These are phyloP conservation scores for Thermomucor indicae-seudaticae DNA, from an alignment of 371 early-diverging fungal species.

Conservation along the genomic window DNA sequence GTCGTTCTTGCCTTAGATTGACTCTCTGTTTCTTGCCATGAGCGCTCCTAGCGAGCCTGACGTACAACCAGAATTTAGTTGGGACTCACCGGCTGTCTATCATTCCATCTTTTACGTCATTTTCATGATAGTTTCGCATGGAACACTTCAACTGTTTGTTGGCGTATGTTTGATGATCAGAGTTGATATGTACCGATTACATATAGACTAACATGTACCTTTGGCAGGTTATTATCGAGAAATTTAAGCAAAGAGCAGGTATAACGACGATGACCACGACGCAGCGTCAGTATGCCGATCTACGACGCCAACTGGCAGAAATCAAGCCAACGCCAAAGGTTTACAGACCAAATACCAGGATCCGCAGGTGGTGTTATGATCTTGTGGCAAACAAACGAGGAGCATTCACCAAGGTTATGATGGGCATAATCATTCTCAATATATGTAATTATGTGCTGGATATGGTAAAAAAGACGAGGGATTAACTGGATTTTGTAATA, in stretches of 20 bases:
- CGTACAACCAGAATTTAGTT: constrained; percentile 43
- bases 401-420: constrained; percentile 45
- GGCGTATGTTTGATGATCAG: constrained; percentile 38
- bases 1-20: constrained; percentile 11
- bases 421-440: constrained; percentile 41
- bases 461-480: background rate
- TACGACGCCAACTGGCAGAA: constrained; percentile 48
- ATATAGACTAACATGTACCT: background rate
- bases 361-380: constrained; percentile 50
- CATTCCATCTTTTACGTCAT: constrained; percentile 51
- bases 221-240: constrained; percentile 51
- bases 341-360: constrained; percentile 31
- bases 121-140: constrained; percentile 57
- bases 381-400: constrained; percentile 50
- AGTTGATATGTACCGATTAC: background rate
- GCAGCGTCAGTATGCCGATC: constrained; percentile 53
- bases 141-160: constrained; percentile 56
- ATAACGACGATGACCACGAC: constrained; percentile 51
- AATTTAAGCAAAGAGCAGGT: constrained; percentile 56
- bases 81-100: constrained; percentile 44
- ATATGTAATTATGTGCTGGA: constrained; percentile 20
- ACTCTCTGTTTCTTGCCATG: constrained; percentile 47
- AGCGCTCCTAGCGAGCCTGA: constrained; percentile 44
- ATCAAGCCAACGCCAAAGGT: constrained; percentile 54
- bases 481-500: background rate